phyloP scores from a whole-genome alignment of 495 filamentous ascomycete species.

The Talaromyces proteolyticus region DNA sequence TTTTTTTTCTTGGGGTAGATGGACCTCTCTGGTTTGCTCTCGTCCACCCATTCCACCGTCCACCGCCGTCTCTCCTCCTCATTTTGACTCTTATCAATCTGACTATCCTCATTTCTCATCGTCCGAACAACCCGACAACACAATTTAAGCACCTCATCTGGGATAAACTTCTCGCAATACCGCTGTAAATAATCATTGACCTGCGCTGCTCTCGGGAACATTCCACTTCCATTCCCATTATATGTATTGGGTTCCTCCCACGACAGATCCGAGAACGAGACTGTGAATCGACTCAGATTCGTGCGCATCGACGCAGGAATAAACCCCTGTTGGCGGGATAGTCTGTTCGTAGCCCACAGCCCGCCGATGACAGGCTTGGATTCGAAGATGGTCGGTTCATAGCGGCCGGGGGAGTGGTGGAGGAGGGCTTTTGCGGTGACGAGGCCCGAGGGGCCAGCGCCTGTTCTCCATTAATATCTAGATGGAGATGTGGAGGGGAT shows the following conservation, averaged over 20 bases:
- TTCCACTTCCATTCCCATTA: background rate
- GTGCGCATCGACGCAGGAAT: slow-evolving; percentile 66
- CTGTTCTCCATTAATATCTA: slow-evolving; percentile 24
- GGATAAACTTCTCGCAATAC: slow-evolving; percentile 56
- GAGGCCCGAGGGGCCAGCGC: slow-evolving; percentile 77
- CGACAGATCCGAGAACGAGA: slow-evolving; percentile 72
- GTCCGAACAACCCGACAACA: slow-evolving; percentile 46
- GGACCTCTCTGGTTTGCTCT: slow-evolving; percentile 3
- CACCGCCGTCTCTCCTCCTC: slow-evolving; percentile 30
- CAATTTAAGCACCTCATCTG: slow-evolving; percentile 39
- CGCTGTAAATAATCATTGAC: slow-evolving; percentile 66
- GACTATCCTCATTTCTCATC: slow-evolving; percentile 20
- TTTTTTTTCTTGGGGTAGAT: background rate
- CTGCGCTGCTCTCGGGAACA: slow-evolving; percentile 70
- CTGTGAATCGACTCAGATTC: slow-evolving; percentile 74
- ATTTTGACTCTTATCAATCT: too few relatives aligned
- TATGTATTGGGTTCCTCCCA: slow-evolving; percentile 39
- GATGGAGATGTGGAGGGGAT: too few relatives aligned
- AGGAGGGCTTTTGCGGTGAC: slow-evolving; percentile 76
- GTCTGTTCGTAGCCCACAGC: slow-evolving; percentile 66
- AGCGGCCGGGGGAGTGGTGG: slow-evolving; percentile 50
- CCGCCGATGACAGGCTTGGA: slow-evolving; percentile 60
- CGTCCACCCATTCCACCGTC: slow-evolving; percentile 43
- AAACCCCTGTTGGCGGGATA: slow-evolving; percentile 26
- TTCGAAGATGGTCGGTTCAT: slow-evolving; percentile 69